Evolutionary conservation across 495 filamentous ascomycete species (phyloP).

Genomic region (Podospora didyma): DNA sequence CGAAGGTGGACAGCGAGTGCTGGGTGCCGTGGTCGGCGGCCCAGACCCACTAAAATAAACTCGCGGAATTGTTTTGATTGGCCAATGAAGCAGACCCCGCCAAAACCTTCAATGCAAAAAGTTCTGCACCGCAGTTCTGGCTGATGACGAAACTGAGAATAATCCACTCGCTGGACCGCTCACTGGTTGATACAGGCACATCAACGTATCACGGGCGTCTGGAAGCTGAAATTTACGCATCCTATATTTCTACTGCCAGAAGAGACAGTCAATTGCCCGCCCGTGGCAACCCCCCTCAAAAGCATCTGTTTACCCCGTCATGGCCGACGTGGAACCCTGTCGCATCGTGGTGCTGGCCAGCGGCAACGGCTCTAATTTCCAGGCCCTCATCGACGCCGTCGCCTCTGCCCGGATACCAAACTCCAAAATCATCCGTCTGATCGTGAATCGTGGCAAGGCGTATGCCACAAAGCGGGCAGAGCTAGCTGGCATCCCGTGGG

Average conservation of each 20-base stretch:
- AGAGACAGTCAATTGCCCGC: background rate
- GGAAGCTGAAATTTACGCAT: too few relatives aligned
- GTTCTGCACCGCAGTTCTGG: background rate
- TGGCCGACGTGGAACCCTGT: slow-evolving; percentile 22
- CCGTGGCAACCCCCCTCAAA: background rate
- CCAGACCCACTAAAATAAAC: background rate
- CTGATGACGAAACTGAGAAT: background rate
- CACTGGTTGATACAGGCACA: too few relatives aligned
- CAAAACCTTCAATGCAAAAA: background rate
- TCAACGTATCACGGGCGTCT: too few relatives aligned
- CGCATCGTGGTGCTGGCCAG: slow-evolving; percentile 47
- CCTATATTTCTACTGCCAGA: too few relatives aligned
- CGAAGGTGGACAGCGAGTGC: background rate
- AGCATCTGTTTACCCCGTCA: background rate
- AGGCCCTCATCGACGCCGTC: slow-evolving; percentile 80
- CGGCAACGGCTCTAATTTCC: slow-evolving; percentile 82
- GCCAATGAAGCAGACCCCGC: background rate
- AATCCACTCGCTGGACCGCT: background rate
- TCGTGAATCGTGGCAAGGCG: slow-evolving; percentile 78
- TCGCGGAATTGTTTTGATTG: background rate
- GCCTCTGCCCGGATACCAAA: slow-evolving; percentile 50
- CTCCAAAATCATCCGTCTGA: slow-evolving; percentile 66
- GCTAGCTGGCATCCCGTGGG: slow-evolving; percentile 66
- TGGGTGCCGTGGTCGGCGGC: background rate
- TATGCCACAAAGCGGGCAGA: slow-evolving; percentile 73